Conservation (phyloP, 345 rosid genomes). For the Eucalyptus paniculata region DNA sequence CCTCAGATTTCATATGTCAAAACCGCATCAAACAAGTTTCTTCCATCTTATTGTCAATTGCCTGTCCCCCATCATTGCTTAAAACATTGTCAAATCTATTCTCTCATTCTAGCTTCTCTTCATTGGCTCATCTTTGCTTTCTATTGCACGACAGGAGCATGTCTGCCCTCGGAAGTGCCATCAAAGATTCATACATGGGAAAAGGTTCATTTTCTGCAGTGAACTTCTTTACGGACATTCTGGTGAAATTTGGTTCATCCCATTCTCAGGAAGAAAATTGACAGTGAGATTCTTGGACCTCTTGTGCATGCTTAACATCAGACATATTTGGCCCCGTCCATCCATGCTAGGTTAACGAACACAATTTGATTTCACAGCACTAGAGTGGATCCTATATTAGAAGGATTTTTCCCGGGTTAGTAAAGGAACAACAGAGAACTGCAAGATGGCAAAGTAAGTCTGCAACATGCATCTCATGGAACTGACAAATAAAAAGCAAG, state of each 20-base stretch:
- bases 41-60: neutral
- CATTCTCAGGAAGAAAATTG: neutral
- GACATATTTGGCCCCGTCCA: neutral
- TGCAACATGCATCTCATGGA: neutral
- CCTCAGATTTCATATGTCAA: neutral
- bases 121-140: neutral
- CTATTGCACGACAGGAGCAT: neutral
- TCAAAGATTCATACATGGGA: neutral
- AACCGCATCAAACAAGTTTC: neutral
- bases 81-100: neutral
- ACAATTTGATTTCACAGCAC: neutral
- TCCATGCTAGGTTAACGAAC: neutral
- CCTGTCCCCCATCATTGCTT: neutral
- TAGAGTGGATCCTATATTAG: neutral
- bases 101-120: neutral
- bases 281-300: neutral
- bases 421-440: neutral
- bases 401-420: neutral
- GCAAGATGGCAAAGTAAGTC: neutral
- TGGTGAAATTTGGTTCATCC: neutral
- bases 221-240: neutral
- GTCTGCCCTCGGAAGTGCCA: neutral
- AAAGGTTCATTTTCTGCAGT: neutral
- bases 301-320: neutral
- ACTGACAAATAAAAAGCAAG: neutral